Conservation (phyloP, 441 rosid species). For the Dalechampia spathulata region DNA sequence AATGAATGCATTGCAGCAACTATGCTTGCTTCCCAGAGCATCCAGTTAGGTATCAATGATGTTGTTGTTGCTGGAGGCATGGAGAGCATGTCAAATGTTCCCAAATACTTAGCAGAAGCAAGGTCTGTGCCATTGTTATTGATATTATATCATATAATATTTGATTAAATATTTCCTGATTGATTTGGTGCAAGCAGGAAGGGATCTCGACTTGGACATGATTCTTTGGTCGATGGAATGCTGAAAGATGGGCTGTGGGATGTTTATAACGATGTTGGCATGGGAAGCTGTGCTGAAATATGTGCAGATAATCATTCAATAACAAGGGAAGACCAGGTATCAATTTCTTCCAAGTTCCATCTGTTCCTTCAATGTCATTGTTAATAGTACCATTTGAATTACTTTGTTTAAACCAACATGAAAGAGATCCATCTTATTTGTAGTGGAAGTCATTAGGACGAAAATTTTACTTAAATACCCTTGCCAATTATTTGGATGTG, state of each 20-base stretch:
- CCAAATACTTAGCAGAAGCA: conserved; percentile 90
- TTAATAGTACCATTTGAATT: neutral
- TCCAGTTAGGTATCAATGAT: conserved; percentile 88
- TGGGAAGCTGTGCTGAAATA: conserved; percentile 95
- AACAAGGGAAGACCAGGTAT: conserved; percentile 88
- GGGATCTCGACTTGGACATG: conserved; percentile 98
- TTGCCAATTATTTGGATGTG: too few relatives aligned
- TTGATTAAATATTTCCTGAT: neutral
- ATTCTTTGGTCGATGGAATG: conserved; percentile 93
- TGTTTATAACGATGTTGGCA: conserved; percentile 82
- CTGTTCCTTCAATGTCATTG: neutral
- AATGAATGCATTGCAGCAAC: conserved; percentile 47
- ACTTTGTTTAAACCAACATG: too few relatives aligned
- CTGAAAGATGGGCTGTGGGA: conserved; percentile 98
- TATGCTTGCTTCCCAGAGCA: conserved; percentile 89
- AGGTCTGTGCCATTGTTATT: conserved; percentile 37
- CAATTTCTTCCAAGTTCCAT: neutral
- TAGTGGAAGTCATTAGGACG: too few relatives aligned
- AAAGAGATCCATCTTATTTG: neutral
- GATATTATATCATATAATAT: neutral
- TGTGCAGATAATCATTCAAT: conserved; percentile 73
- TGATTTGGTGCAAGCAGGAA: conserved; percentile 26
- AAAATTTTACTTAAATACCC: too few relatives aligned
- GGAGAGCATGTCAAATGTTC: conserved; percentile 97
- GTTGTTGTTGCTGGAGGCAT: conserved; percentile 97